phyloP scores from a whole-genome alignment of 768 basidiomycete genomes.

The Boletus tylopilopsis region DNA sequence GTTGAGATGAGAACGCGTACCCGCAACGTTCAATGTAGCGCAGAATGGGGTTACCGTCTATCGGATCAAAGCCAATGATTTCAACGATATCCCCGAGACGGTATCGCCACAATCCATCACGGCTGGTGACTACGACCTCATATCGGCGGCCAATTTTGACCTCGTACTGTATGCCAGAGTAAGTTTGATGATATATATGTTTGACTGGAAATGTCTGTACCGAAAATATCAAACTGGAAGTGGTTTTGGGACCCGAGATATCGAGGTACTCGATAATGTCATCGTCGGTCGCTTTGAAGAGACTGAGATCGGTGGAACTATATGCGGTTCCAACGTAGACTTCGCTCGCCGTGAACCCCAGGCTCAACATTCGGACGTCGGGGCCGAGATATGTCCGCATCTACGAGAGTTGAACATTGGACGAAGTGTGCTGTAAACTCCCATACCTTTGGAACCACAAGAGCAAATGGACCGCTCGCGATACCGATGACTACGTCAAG shows the following conservation, averaged over 20 bases:
- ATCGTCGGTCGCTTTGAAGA: conserved; percentile 15
- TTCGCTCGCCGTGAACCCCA: conserved; percentile 18
- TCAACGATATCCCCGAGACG: conserved; percentile 22
- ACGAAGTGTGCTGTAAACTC: not conserved
- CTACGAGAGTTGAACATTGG: not conserved
- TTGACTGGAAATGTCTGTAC: not conserved
- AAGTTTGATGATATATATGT: not conserved
- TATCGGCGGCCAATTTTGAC: conserved; percentile 13
- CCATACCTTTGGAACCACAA: conserved; percentile 13
- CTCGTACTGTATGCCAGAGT: conserved; percentile 13
- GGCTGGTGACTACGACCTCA: conserved; percentile 18
- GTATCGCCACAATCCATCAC: conserved; percentile 24
- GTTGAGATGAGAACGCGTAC: conserved; percentile 2
- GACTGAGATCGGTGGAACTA: conserved; percentile 4
- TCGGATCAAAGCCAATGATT: conserved; percentile 14
- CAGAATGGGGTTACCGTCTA: conserved; percentile 18
- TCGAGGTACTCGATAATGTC: conserved; percentile 22
- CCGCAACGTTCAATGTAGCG: conserved; percentile 19
- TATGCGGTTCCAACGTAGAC: conserved; percentile 14
- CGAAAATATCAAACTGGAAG: conserved; percentile 11
- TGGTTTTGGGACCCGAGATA: conserved; percentile 7
- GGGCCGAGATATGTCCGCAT: conserved; percentile 14
- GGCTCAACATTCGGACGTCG: conserved; percentile 10
- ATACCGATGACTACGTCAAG: conserved; percentile 15
- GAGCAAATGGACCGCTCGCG: conserved; percentile 16